phyloP scores from a whole-genome alignment of 176 grass and related monocot species.

The Otatea glauca region DNA sequence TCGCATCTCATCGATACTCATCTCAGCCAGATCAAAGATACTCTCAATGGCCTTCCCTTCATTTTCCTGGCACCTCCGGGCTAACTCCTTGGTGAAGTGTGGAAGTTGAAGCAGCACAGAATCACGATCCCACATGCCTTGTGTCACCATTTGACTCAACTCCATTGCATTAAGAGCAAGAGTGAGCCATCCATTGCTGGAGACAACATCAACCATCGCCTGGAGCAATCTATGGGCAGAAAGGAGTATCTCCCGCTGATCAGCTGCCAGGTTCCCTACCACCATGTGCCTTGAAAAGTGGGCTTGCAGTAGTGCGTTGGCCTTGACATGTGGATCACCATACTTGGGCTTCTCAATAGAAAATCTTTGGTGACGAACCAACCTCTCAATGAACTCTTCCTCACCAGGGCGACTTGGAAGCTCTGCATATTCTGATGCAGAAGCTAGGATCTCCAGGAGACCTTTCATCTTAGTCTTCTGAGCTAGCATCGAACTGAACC shows the following conservation, averaged over 20 bases:
- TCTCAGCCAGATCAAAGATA: slow-evolving; percentile 91
- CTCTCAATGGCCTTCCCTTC: slow-evolving; percentile 66
- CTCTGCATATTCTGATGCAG: slow-evolving; percentile 82
- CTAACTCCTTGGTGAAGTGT: slow-evolving; percentile 81
- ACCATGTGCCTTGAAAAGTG: slow-evolving; percentile 88
- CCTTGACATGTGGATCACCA: slow-evolving; percentile 84
- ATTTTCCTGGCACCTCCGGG: slow-evolving; percentile 82
- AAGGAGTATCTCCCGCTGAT: slow-evolving; percentile 86
- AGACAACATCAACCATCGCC: slow-evolving; percentile 99
- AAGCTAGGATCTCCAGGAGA: slow-evolving; percentile 83
- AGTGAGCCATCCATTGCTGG: slow-evolving; percentile 88
- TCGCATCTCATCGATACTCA: slow-evolving; percentile 69
- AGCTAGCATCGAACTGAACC: slow-evolving; percentile 81
- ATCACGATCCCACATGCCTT: slow-evolving; percentile 97
- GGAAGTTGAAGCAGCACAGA: slow-evolving; percentile 82
- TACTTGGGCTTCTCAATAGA: slow-evolving; percentile 89
- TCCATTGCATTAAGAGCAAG: slow-evolving; percentile 94
- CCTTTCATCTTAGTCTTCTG: slow-evolving; percentile 97
- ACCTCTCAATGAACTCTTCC: slow-evolving; percentile 79
- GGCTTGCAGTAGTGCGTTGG: slow-evolving; percentile 86
- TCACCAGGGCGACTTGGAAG: slow-evolving; percentile 81
- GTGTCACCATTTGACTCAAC: slow-evolving; percentile 93
- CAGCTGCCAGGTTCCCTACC: slow-evolving; percentile 77
- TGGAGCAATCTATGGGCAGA: slow-evolving; percentile 87
- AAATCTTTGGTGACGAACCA: slow-evolving; percentile 91